Conservation (phyloP, 331 rosid species). For the Ulmus americana region DNA sequence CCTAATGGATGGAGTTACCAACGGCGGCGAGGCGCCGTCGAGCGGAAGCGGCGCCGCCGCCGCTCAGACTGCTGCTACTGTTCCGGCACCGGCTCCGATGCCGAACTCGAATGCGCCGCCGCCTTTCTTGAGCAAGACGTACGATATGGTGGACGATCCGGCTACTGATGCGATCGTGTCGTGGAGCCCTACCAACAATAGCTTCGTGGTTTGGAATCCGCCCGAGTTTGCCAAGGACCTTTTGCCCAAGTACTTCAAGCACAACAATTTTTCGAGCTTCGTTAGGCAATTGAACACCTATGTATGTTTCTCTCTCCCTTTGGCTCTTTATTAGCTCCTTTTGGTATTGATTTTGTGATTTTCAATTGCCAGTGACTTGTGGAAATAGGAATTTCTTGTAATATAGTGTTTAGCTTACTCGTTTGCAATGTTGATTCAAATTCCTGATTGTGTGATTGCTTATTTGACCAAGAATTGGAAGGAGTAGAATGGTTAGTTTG, state of each 20-base stretch:
- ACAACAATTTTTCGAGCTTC: slow-evolving; percentile 88
- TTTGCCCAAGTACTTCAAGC: slow-evolving; percentile 86
- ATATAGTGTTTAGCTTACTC: not conserved
- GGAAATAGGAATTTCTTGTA: not conserved
- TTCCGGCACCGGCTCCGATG: slow-evolving; percentile 49
- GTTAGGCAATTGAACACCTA: slow-evolving; percentile 90
- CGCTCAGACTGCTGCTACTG: slow-evolving; percentile 30
- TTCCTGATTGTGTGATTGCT: not conserved
- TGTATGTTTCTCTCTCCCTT: slow-evolving; percentile 31
- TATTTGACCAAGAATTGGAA: not conserved
- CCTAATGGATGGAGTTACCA: slow-evolving; percentile 36
- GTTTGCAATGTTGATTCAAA: not conserved
- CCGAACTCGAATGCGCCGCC: slow-evolving; percentile 69
- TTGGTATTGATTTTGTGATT: not conserved
- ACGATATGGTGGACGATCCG: slow-evolving; percentile 93
- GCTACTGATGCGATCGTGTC: slow-evolving; percentile 69
- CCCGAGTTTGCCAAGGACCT: slow-evolving; percentile 93
- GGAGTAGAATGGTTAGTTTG: not conserved
- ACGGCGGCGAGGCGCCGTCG: slow-evolving; percentile 22
- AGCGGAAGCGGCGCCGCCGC: slow-evolving; percentile 8
- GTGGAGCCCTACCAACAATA: slow-evolving; percentile 83
- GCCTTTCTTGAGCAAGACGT: slow-evolving; percentile 87
- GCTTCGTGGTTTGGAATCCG: slow-evolving; percentile 96
- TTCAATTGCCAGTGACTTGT: not conserved
- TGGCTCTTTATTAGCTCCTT: not conserved